Evolutionary conservation across 2,329 filamentous ascomycete genomes (phyloP), one percentile per base, ranked within the genome.

Genomic region (Allantophomopsis lycopodina): DNA sequence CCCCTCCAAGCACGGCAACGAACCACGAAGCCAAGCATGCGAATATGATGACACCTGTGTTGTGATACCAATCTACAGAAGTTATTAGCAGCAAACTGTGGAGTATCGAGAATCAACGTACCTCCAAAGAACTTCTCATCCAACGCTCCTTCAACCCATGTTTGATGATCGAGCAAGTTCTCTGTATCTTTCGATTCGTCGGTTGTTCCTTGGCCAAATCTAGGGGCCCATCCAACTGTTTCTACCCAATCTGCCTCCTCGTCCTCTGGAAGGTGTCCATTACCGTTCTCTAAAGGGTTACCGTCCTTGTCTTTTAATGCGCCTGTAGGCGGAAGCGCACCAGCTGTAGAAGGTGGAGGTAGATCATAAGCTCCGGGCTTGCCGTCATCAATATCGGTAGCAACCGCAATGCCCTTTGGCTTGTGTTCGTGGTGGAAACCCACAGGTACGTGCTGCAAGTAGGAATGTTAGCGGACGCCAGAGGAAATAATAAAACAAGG

Each of bases 41-140:
- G 55, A 98, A 95, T 48, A 89, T 70, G 55, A 98, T 95, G 45
- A 98, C 66, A n/a, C 69, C 91, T 2, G 88, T 79, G 59, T 98
- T 98, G 60, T 98, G 88, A 60, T 96, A 98, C 91, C 91, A 98
- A 58, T 96, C 87, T 85, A 47, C 36, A 44, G 85, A 48, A 12
- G n/a, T 36, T 32, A 5, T 23, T 34, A 32, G 30, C 31, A 32
- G 31, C 20, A 43, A 18, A 50, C 46, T 44, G 42, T 37, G 32
- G 14, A 12, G 13, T 30, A 15, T 42, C 37, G 40, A 12, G 39
- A 21, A 47, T 28, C 33, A 37, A 48, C 70, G 50, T 62, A 83
- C 81, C 83, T 56, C 91, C 91, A 57, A 83, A 98, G 59, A 93
- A 85, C 55, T 84, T 84, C 56, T 96, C 88, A 33, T 89, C 77